These are phyloP conservation scores for Penicillium roqueforti DNA, from an alignment of 495 filamentous ascomycete genomes.

Conservation along the genomic window DNA sequence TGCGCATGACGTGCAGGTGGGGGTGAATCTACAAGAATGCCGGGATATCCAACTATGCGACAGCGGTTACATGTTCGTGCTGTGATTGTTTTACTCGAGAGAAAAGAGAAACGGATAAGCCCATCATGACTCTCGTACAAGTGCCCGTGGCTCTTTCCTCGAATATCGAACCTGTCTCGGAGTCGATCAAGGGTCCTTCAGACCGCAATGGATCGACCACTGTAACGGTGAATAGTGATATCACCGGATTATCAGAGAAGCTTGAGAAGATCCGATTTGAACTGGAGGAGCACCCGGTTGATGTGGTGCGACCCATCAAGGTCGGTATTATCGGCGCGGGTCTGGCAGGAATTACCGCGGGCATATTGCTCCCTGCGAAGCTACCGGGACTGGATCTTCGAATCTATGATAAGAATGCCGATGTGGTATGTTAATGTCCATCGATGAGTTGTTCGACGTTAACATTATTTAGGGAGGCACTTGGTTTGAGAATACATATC, in stretches of 20 bases:
- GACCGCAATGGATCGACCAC: constrained; percentile 6
- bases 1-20: constrained; percentile 23
- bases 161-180: constrained; percentile 3
- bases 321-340: constrained; percentile 54
- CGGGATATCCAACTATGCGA: not conserved
- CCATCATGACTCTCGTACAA: constrained; percentile 21
- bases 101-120: not conserved
- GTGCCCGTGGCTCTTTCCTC: constrained; percentile 9
- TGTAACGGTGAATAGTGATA: constrained; percentile 13
- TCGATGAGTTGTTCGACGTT: not conserved
- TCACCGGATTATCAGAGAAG: constrained; percentile 1
- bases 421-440: constrained; percentile 38
- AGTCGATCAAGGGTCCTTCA: constrained; percentile 13
- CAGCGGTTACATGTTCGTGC: constrained; percentile 3
- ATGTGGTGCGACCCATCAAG: constrained; percentile 39
- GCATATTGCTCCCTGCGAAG: constrained; percentile 46
- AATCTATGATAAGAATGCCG: constrained; percentile 54
- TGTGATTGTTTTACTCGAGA: not conserved
- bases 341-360: constrained; percentile 47
- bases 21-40: not conserved
- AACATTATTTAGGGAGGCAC: constrained; percentile 42
- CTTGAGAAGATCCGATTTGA: constrained; percentile 18
- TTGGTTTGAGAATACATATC: constrained; percentile 57
- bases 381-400: constrained; percentile 48
- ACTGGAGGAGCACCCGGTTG: constrained; percentile 41